These are phyloP conservation scores for Cutaneotrichosporon sp. DNA, from an alignment of 1,284 basidiomycete species.

Conservation along the genomic window DNA sequence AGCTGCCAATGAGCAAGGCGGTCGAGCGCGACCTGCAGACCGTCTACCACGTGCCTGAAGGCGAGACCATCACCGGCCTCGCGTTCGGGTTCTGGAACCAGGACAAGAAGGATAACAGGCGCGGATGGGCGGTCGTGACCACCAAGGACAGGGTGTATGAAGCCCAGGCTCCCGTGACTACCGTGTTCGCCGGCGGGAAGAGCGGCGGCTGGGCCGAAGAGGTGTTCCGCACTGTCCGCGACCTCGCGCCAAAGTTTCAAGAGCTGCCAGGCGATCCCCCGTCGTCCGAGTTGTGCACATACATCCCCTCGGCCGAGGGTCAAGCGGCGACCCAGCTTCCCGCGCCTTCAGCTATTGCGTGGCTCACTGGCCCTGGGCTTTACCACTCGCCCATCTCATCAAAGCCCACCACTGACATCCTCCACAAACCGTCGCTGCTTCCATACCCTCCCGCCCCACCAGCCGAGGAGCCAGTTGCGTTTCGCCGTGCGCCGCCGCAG, in stretches of 20 bases:
- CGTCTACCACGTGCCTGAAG: conserved; percentile 72
- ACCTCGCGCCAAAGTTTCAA: conserved; percentile 72
- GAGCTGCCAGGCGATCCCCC: conserved; percentile 73
- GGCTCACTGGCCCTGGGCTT: conserved; percentile 85
- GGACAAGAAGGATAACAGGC: conserved; percentile 21
- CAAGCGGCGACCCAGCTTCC: conserved; percentile 54
- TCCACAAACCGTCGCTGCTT: conserved; percentile 32
- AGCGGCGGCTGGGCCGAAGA: conserved; percentile 70
- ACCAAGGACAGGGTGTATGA: conserved; percentile 89
- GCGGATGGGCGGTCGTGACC: conserved; percentile 64
- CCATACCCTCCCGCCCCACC: conserved; percentile 59
- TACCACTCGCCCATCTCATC: conserved; percentile 62
- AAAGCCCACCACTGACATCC: conserved; percentile 30
- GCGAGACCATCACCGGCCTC: conserved; percentile 72
- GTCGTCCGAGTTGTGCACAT: conserved; percentile 72
- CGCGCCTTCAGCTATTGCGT: conserved; percentile 64
- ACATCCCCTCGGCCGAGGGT: conserved; percentile 59
- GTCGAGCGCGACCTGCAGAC: conserved; percentile 62
- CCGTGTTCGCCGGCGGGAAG: conserved; percentile 32
- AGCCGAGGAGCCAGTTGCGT: conserved; percentile 53
- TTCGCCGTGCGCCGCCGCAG: conserved; percentile 20
- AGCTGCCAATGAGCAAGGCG: conserved; percentile 41
- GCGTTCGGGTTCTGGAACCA: conserved; percentile 61
- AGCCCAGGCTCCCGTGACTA: conserved; percentile 60
- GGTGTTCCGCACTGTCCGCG: conserved; percentile 67